Percentiles rank a stretch among this genome's conserved stretches.
Evolutionary conservation across 495 filamentous ascomycete genomes (phyloP).

Genomic region (Xylaria curta): DNA sequence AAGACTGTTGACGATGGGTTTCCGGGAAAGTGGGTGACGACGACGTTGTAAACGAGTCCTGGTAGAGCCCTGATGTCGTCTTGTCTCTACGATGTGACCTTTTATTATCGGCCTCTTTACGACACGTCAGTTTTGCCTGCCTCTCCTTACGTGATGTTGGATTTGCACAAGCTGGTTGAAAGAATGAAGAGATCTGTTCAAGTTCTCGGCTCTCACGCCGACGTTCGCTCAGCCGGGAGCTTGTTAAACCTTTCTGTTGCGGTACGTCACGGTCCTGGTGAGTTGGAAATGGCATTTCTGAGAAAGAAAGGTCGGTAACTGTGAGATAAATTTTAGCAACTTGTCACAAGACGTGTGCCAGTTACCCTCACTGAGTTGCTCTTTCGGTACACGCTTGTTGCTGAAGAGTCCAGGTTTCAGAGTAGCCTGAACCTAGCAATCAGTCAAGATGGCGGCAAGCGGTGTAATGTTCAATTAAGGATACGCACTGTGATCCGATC

Average conservation of each 20-base stretch:
- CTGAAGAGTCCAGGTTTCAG: constrained; percentile 69
- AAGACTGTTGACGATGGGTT: neutral
- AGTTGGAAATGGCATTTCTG: constrained; percentile 68
- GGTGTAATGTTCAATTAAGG: neutral
- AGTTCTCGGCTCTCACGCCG: constrained; percentile 42
- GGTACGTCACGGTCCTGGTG: constrained; percentile 29
- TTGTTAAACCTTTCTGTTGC: constrained; percentile 30
- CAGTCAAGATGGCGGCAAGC: constrained; percentile 32
- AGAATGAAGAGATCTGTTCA: constrained; percentile 52
- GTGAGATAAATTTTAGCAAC: constrained; percentile 23
- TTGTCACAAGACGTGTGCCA: neutral
- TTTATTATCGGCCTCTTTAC: neutral
- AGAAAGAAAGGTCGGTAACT: constrained; percentile 73
- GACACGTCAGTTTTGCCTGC: neutral
- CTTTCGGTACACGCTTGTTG: constrained; percentile 71
- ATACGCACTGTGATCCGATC: constrained; percentile 67
- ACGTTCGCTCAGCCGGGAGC: constrained; percentile 34
- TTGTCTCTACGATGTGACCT: neutral
- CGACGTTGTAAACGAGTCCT: constrained; percentile 2
- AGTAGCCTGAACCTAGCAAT: constrained; percentile 60
- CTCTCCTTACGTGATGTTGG: constrained; percentile 8
- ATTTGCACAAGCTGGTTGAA: constrained; percentile 33
- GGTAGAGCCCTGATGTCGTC: neutral
- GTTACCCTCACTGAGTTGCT: constrained; percentile 48
- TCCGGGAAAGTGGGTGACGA: constrained; percentile 9